Evolutionary conservation across 2,329 filamentous ascomycete genomes (phyloP), one percentile per base, ranked within the genome.

Genomic region (Colletotrichum falcatum): DNA sequence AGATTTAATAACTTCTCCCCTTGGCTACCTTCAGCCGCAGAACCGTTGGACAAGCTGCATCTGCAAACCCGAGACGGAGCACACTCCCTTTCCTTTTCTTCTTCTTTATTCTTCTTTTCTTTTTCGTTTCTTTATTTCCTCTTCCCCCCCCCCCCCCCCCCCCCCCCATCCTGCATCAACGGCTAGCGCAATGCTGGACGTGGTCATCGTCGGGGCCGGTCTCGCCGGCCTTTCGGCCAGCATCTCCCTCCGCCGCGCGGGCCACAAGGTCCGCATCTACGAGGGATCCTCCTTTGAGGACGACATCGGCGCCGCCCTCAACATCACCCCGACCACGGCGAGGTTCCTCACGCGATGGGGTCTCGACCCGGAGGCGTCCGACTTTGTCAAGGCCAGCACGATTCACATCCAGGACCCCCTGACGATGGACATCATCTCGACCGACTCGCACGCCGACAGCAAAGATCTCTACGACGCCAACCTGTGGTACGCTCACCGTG

Each of bases 201-300:
- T 84, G 1, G 77, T 83, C n/a, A 73, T 85, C 14, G 76, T 84
- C 35, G 83, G 83, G 1, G 83, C 82, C 16, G 83, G 83, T 16
- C 75, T 84, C 14, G 81, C 80, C 26, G 83, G 83, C 26, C 75
- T 84, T 1, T 78, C 81, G 8, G 77, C 81, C 0, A 79, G 79
- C 2, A 77, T 84, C 35, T 80, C 81, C 2, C 79, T 79, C 12
- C 75, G 76, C 46, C 74, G 80, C 0, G 78, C 81, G 37, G 78
- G 79, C 7, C 83, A 85, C 59, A 68, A 76, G 42, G 82, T 85
- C 12, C 80, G 78, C 3, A 77, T 85, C 37, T 78, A 83, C 4
- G 83, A 85, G 66, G 75, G 77, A n/a, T 83, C 81, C 0, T 72
- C 72, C 3, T 76, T 81, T 65, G 77, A 77, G 56, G 78, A 79